These are phyloP conservation scores for Boletus sp. DNA, from an alignment of 768 basidiomycete species.

Conservation along the genomic window DNA sequence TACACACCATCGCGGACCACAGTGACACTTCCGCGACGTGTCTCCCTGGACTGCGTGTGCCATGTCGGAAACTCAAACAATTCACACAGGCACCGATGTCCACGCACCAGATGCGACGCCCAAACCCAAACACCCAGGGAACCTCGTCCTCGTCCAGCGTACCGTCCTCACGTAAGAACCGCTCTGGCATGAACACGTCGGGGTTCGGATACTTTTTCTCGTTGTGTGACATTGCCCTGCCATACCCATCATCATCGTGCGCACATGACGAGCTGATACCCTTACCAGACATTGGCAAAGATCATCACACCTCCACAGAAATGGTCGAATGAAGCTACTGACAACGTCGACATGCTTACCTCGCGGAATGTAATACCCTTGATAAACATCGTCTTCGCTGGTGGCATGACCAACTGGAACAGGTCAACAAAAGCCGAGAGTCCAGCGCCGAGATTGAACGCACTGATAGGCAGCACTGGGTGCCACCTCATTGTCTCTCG, in stretches of 20 bases:
- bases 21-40: too few relatives aligned
- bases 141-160: conserved; percentile 14
- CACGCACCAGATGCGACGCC: too few relatives aligned
- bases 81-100: too few relatives aligned
- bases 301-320: conserved; percentile 6
- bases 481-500: conserved; percentile 34
- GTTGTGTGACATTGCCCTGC: conserved; percentile 43
- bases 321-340: neutral
- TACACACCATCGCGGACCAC: too few relatives aligned
- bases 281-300: conserved; percentile 15
- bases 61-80: too few relatives aligned
- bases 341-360: neutral
- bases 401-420: conserved; percentile 41
- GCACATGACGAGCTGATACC: neutral
- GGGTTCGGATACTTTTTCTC: conserved; percentile 36
- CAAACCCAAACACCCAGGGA: conserved; percentile 3
- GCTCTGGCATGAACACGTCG: conserved; percentile 36
- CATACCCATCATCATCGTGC: neutral
- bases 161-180: conserved; percentile 30
- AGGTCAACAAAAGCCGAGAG: neutral
- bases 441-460: neutral
- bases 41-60: too few relatives aligned
- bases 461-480: conserved; percentile 27
- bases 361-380: conserved; percentile 36
- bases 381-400: conserved; percentile 35